phyloP scores from a whole-genome alignment of 1,139 yeast species.

The Yamadazyma siamensis region DNA sequence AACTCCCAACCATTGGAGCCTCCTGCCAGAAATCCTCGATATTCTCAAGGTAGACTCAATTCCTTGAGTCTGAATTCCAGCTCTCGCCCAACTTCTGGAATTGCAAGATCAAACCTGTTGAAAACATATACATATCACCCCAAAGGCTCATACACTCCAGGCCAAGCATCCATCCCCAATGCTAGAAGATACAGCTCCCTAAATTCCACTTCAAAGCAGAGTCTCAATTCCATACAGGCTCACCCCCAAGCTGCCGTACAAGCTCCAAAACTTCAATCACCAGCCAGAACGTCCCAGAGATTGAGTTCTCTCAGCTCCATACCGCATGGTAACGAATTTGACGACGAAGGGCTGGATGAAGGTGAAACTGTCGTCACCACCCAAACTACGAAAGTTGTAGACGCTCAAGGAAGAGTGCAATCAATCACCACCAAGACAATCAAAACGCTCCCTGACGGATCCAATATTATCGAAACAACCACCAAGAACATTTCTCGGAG shows the following conservation, averaged over 20 bases:
- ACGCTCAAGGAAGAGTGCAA: conserved; percentile 38
- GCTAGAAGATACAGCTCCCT: conserved; percentile 21
- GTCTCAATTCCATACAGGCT: conserved; percentile 1
- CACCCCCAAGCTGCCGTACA: neutral
- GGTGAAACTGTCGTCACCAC: conserved; percentile 35
- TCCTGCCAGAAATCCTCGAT: neutral
- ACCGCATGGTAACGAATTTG: conserved; percentile 6
- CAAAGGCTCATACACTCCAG: conserved; percentile 37
- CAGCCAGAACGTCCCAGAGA: conserved; percentile 2
- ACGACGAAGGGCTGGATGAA: conserved; percentile 17
- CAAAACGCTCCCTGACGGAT: conserved; percentile 42
- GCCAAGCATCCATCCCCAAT: conserved; percentile 19
- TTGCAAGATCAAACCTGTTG: conserved; percentile 28
- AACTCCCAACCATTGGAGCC: conserved; percentile 11
- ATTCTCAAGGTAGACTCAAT: conserved; percentile 10
- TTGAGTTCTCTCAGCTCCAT: conserved; percentile 10
- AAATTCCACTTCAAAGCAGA: conserved; percentile 6
- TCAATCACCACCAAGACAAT: conserved; percentile 44
- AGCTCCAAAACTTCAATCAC: neutral
- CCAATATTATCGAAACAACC: conserved; percentile 43
- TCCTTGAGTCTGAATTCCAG: conserved; percentile 6
- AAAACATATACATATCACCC: conserved; percentile 40
- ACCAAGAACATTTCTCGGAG: conserved; percentile 41
- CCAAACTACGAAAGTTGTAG: conserved; percentile 45
- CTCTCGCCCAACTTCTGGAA: conserved; percentile 6